These are phyloP conservation scores for Plasmodium ovale DNA, from an alignment of 169 alveolate species.

Conservation along the genomic window DNA sequence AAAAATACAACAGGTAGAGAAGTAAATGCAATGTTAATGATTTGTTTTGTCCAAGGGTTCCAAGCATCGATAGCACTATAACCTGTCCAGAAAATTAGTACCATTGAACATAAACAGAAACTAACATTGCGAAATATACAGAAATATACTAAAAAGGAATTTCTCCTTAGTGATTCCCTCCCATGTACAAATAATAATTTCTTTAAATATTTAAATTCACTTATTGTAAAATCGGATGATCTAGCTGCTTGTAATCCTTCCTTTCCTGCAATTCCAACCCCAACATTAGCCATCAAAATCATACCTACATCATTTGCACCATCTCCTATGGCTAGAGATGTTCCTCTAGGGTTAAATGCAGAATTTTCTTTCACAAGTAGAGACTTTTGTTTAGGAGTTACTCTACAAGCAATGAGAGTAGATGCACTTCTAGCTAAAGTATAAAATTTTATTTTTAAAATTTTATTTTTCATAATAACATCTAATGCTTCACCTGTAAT, in stretches of 20 bases:
- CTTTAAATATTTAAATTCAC: slow-evolving; percentile 89
- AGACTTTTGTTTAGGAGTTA: slow-evolving; percentile 97
- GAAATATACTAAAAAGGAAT: slow-evolving; percentile 85
- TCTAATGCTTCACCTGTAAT: slow-evolving; percentile 87
- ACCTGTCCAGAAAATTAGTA: slow-evolving; percentile 79
- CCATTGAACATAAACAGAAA: slow-evolving; percentile 79
- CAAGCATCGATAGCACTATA: slow-evolving; percentile 86
- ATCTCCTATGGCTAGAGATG: slow-evolving; percentile 96
- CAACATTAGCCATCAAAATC: slow-evolving; percentile 98
- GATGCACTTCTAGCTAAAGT: slow-evolving; percentile 84
- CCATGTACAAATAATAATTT: slow-evolving; percentile 92
- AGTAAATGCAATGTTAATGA: slow-evolving; percentile 85
- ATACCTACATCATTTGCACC: slow-evolving; percentile 99
- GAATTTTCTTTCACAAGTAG: slow-evolving; percentile 94
- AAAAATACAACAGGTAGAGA: slow-evolving; percentile 84
- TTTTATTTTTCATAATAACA: slow-evolving; percentile 78
- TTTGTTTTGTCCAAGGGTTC: slow-evolving; percentile 87
- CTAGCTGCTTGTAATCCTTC: slow-evolving; percentile 97
- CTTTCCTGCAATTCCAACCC: slow-evolving; percentile 97
- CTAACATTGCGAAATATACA: slow-evolving; percentile 84
- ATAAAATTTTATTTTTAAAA: slow-evolving; percentile 79
- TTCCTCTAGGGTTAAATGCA: slow-evolving; percentile 86
- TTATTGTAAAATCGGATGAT: slow-evolving; percentile 92
- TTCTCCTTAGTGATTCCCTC: slow-evolving; percentile 87
- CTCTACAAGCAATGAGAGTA: slow-evolving; percentile 97